Base-by-base conservation (phyloP, 768 basidiomycete genomes). In the Gloeostereum incarnatum region DNA sequence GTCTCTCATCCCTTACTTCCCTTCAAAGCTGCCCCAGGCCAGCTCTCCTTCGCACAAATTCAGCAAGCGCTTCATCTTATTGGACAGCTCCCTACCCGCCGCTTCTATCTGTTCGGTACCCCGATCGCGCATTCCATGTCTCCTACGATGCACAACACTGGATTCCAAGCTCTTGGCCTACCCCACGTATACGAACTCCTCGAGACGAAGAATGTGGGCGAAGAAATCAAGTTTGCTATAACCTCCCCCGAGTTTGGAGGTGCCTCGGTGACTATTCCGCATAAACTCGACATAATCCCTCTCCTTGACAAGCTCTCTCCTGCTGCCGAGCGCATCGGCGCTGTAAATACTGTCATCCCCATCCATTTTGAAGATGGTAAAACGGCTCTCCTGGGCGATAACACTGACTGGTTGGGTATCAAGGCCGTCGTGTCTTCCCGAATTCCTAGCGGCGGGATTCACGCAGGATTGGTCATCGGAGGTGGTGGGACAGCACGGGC, bases 371-470 rank as follows among this genome's bases (percentile, higher is more conserved):
- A 59, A 1, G 60, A 63, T 22, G 73, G 71, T 2, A 53, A 52
- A 8, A 59, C 60, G 6, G 61, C 69, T n/a, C 65, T 98, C 13
- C 67, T 73, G 31, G 96, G 96, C 2, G 92, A 98, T 51, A 99
- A 98, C 62, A 96, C 93, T 0, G 96, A 98, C 52, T 98, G 94
- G 83, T 59, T 87, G 33, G 94, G 89, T 0, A 93, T 99, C 48
- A 69, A 69, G 11, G 66, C 77, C 13, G 71, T 65, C 48, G 69
- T 80, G 37, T 49, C 50, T 10, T 54, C 62, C 2, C 63, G 62
- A 25, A 60, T 78, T 17, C 57, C 63, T n/a, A 52, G 59, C 3
- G 51, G 56, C 30, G 47, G 59, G 31, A 45, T 72, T 48, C 45
- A 63, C 23, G 69, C 77, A 0, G 85, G 72, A 14, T 69, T 98